These are phyloP conservation scores for Tolypocladium sp. DNA, from an alignment of 2,329 filamentous ascomycete species.

Conservation along the genomic window DNA sequence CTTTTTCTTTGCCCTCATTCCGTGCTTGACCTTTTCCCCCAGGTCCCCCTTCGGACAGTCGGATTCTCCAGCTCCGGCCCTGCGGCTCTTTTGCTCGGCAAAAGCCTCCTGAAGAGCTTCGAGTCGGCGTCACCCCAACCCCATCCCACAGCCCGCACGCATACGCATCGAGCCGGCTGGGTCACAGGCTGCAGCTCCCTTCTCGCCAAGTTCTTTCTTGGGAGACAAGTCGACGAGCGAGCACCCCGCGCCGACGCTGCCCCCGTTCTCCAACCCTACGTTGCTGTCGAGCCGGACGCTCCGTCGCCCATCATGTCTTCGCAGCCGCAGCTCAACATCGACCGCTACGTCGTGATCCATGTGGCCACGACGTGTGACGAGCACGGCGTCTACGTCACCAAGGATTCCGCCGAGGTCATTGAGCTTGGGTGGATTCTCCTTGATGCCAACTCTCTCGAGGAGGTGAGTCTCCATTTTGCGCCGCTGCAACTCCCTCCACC, in stretches of 20 bases:
- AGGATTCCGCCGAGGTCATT: constrained; percentile 98
- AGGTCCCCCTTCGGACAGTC: constrained; percentile 1
- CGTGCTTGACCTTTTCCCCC: constrained; percentile 8
- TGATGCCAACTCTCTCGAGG: constrained; percentile 83
- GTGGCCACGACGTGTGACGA: constrained; percentile 98
- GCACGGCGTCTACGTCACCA: constrained; percentile 97
- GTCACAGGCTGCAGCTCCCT: constrained; percentile 25
- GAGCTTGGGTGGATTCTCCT: constrained; percentile 97
- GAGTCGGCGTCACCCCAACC: constrained; percentile 8
- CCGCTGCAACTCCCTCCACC: constrained; percentile 1
- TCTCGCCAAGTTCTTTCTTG: constrained; percentile 9
- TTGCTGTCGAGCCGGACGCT: constrained; percentile 10
- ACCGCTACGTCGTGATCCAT: constrained; percentile 96
- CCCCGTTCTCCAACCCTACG: constrained; percentile 5
- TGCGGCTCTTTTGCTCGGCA: constrained; percentile 13
- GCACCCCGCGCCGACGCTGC: constrained; percentile 5
- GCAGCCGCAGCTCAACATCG: constrained; percentile 60
- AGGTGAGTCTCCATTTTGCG: constrained; percentile 51
- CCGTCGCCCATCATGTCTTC: constrained; percentile 25
- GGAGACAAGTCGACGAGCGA: constrained; percentile 6
- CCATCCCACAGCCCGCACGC: constrained; percentile 13
- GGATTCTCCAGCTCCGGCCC: constrained; percentile 10
- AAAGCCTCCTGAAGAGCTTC: constrained; percentile 17
- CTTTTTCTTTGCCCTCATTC: constrained; percentile 6
- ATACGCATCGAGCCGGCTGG: constrained; percentile 22